These are phyloP conservation scores for Juglanconis oblonga DNA, from an alignment of 2,329 filamentous ascomycete genomes.

Conservation along the genomic window DNA sequence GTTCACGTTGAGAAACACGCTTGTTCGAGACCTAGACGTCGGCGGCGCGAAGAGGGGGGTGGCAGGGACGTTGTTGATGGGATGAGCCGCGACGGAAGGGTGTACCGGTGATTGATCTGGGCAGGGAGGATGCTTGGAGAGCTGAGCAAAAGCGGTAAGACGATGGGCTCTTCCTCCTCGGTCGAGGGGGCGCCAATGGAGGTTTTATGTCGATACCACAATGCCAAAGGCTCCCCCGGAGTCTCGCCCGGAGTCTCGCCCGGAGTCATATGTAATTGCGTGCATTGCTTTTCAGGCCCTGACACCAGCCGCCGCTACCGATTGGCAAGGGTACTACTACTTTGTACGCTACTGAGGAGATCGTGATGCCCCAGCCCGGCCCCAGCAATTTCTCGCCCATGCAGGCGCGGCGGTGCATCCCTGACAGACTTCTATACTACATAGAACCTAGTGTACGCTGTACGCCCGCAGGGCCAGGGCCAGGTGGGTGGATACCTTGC, in stretches of 20 bases:
- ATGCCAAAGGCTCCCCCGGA: not conserved
- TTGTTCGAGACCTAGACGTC: not conserved
- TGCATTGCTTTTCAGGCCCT: constrained; percentile 6
- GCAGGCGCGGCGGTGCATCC: constrained; percentile 10
- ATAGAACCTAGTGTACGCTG: too few species aligned
- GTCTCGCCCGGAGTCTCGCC: not conserved
- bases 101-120: not conserved
- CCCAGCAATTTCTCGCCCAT: constrained; percentile 13
- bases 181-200: constrained; percentile 5
- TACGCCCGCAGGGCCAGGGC: not conserved
- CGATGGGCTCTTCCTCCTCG: not conserved
- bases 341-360: not conserved
- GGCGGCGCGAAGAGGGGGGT: not conserved
- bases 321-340: not conserved
- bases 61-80: not conserved
- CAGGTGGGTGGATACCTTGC: too few species aligned
- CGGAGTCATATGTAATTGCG: not conserved
- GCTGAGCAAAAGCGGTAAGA: not conserved
- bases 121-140: constrained; percentile 11
- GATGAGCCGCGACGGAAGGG: constrained; percentile 1
- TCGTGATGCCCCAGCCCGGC: not conserved
- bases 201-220: constrained; percentile 12
- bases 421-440: not conserved
- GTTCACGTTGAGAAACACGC: too few species aligned
- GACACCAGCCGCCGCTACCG: constrained; percentile 1